Conservation (phyloP, 2,329 filamentous ascomycete genomes). For the Diaporthe sp. region DNA sequence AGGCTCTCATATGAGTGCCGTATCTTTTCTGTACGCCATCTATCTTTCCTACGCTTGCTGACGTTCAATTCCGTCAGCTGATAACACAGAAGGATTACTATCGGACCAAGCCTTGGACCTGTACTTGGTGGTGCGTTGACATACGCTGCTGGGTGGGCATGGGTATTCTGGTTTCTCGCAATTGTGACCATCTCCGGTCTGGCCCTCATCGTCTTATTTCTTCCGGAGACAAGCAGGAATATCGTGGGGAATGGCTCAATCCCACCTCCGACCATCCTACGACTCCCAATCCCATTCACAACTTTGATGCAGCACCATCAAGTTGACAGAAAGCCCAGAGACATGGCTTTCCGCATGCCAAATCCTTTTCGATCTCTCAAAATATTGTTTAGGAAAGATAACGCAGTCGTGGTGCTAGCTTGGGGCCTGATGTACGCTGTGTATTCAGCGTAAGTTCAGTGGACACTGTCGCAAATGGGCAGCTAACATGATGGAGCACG, state of each 20-base stretch:
- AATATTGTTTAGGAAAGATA: background rate
- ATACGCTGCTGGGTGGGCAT: slow-evolving; percentile 52
- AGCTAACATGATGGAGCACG: background rate
- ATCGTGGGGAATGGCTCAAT: slow-evolving; percentile 49
- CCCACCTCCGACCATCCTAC: background rate
- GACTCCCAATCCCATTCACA: background rate
- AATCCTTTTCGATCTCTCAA: background rate
- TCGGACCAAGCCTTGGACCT: slow-evolving; percentile 46
- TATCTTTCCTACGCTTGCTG: no score
- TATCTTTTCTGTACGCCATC: background rate
- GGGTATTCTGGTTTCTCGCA: slow-evolving; percentile 56
- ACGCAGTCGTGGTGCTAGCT: background rate
- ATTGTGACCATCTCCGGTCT: slow-evolving; percentile 49
- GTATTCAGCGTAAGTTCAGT: background rate
- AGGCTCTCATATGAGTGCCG: slow-evolving; percentile 19
- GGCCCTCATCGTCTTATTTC: slow-evolving; percentile 41
- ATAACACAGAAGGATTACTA: background rate
- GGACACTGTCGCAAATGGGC: background rate
- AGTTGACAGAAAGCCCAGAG: no score
- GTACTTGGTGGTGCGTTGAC: slow-evolving; percentile 52
- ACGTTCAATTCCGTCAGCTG: no score
- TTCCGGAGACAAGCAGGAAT: slow-evolving; percentile 51
- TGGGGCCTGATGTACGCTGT: slow-evolving; percentile 8
- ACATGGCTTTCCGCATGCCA: background rate
- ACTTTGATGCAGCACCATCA: background rate